A percentile compares a stretch with the other conserved stretches of the same genome.
phyloP scores from a whole-genome alignment of 768 basidiomycete species.

The Mycena venus region DNA sequence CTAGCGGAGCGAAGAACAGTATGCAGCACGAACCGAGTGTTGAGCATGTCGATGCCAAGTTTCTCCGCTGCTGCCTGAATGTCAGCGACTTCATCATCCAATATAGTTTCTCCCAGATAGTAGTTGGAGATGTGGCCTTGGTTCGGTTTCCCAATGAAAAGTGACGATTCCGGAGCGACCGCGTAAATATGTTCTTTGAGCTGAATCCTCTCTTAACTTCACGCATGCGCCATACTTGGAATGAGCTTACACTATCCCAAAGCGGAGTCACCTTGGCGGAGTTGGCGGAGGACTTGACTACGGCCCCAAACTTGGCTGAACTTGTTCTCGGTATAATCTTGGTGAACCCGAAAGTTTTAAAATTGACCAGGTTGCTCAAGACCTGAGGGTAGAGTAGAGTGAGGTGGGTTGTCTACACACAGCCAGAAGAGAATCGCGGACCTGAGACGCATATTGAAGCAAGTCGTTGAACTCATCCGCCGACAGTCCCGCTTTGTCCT shows the following conservation, averaged over 20 bases:
- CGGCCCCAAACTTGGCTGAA: slow-evolving; percentile 70
- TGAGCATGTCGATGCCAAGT: slow-evolving; percentile 80
- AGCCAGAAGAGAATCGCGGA: slow-evolving; percentile 41
- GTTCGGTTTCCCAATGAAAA: slow-evolving; percentile 85
- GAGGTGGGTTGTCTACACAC: slow-evolving; percentile 4
- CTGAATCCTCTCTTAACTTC: slow-evolving; percentile 48
- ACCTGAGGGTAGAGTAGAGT: slow-evolving; percentile 48
- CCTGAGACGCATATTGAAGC: slow-evolving; percentile 83
- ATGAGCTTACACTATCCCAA: slow-evolving; percentile 69
- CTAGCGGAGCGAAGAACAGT: background rate
- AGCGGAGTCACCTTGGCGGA: slow-evolving; percentile 65
- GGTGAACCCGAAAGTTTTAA: slow-evolving; percentile 86
- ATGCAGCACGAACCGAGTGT: slow-evolving; percentile 73
- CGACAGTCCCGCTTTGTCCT: slow-evolving; percentile 65
- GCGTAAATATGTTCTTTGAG: slow-evolving; percentile 84
- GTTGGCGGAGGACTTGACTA: slow-evolving; percentile 73
- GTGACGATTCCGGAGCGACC: slow-evolving; percentile 69
- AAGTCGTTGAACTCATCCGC: slow-evolving; percentile 76
- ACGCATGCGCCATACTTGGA: background rate
- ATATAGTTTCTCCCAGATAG: slow-evolving; percentile 80
- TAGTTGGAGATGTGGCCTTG: slow-evolving; percentile 88
- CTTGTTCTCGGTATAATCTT: slow-evolving; percentile 86
- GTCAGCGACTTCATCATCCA: slow-evolving; percentile 83
- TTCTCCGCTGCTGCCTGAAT: slow-evolving; percentile 84
- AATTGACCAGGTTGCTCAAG: slow-evolving; percentile 79